Percentiles rank a stretch among this genome's conserved stretches.
These are phyloP conservation scores for Mucor ambiguus DNA, from an alignment of 371 early-diverging fungal species.

Conservation along the genomic window DNA sequence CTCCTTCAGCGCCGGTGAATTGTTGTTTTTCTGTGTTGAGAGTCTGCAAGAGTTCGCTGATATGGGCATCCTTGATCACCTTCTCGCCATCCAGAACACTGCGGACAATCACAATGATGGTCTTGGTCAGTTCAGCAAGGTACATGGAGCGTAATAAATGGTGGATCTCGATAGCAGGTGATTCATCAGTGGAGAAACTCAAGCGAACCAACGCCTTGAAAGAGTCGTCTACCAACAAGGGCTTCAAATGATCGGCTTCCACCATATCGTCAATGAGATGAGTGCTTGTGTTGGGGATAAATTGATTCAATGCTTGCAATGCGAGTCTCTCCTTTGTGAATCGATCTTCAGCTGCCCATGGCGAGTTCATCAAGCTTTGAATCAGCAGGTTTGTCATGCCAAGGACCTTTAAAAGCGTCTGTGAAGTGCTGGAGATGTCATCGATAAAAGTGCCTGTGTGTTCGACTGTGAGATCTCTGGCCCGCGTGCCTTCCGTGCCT, in stretches of 20 bases:
- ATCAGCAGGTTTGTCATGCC: conserved; percentile 52
- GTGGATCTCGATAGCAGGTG: conserved; percentile 51
- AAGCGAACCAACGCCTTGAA: conserved; percentile 63
- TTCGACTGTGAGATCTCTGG: conserved; percentile 43
- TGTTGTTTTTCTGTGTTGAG: conserved; percentile 12
- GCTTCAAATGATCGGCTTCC: conserved; percentile 23
- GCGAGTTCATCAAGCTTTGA: conserved; percentile 33
- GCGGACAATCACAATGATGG: conserved; percentile 42
- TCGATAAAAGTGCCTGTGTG: conserved; percentile 64
- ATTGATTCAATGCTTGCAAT: conserved; percentile 13
- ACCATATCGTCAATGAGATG: not conserved
- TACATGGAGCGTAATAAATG: conserved; percentile 65
- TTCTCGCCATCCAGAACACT: conserved; percentile 17
- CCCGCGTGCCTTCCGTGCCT: conserved; percentile 39
- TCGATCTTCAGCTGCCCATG: conserved; percentile 31
- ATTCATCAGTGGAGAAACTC: conserved; percentile 47
- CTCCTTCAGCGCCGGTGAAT: not conserved
- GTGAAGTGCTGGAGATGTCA: conserved; percentile 55
- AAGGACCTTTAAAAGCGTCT: conserved; percentile 65
- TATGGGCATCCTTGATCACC: conserved; percentile 9
- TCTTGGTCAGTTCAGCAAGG: conserved; percentile 67
- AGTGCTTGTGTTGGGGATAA: conserved; percentile 16
- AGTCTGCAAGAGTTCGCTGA: conserved; percentile 7
- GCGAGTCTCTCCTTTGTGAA: conserved; percentile 25
- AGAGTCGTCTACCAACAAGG: conserved; percentile 66